These are phyloP conservation scores for Calonectria pseudoreteaudii DNA, from an alignment of 2,329 filamentous ascomycete genomes.

Conservation along the genomic window DNA sequence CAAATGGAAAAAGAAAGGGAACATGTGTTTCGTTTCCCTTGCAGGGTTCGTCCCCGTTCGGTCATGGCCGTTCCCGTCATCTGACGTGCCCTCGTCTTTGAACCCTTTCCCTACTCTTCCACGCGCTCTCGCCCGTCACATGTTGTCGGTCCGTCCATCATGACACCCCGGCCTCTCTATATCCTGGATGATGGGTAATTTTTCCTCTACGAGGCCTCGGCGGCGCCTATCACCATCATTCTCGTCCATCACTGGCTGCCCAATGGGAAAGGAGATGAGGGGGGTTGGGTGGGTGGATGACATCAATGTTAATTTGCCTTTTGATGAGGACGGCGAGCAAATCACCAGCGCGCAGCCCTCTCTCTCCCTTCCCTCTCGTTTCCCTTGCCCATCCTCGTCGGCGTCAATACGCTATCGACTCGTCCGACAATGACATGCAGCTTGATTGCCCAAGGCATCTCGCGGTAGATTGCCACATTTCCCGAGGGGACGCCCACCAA, in stretches of 20 bases:
- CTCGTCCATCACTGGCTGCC: slow-evolving; percentile 13
- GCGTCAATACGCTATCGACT: not conserved
- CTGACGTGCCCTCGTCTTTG: not conserved
- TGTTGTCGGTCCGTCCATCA: not conserved
- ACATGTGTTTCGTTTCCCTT: slow-evolving; percentile 21
- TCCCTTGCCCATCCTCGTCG: not conserved
- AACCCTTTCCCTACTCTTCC: not conserved
- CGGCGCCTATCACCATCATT: slow-evolving; percentile 38
- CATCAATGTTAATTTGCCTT: slow-evolving; percentile 44
- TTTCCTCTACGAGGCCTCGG: slow-evolving; percentile 36
- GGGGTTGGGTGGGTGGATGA: slow-evolving; percentile 40
- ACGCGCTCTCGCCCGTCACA: not conserved
- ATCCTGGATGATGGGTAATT: slow-evolving; percentile 11
- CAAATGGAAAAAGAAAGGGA: not conserved
- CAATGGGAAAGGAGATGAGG: slow-evolving; percentile 32
- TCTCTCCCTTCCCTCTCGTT: not conserved
- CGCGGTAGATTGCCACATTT: slow-evolving; percentile 11
- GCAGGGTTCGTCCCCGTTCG: slow-evolving; percentile 3
- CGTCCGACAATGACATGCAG: slow-evolving; percentile 6
- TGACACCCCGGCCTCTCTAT: slow-evolving; percentile 8
- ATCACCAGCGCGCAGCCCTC: not conserved
- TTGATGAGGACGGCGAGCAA: slow-evolving; percentile 18
- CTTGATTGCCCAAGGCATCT: slow-evolving; percentile 1
- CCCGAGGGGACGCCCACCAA: not conserved
- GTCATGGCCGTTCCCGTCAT: slow-evolving; percentile 16